Evolutionary conservation across 164 flowering plant genomes (phyloP).

Genomic region (Stephania yunnanensis): DNA sequence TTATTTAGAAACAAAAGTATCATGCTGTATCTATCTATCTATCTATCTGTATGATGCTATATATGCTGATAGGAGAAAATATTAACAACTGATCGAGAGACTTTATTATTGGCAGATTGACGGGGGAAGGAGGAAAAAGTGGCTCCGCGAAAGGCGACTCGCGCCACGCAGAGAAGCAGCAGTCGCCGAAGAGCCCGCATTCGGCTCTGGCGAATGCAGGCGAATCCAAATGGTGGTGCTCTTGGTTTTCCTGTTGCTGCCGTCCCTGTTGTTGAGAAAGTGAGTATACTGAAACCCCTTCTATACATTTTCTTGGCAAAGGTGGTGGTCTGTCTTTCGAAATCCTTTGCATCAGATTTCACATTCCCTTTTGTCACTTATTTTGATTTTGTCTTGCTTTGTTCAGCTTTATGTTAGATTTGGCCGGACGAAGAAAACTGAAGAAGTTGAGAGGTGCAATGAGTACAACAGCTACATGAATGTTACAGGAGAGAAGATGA

Average conservation of each 20-base stretch:
- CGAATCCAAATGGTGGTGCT: conserved; percentile 35
- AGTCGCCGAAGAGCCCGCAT: conserved; percentile 2
- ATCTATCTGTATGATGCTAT: too few relatives aligned
- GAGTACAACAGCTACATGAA: not conserved
- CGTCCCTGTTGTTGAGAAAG: conserved; percentile 26
- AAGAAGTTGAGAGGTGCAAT: not conserved
- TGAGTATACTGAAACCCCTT: conserved; percentile 4
- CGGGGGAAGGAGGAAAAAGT: conserved; percentile 24
- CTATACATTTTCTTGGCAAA: not conserved
- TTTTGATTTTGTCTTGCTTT: not conserved
- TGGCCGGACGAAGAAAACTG: not conserved
- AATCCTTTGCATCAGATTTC: not conserved
- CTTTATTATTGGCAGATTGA: conserved; percentile 25
- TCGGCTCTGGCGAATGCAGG: not conserved
- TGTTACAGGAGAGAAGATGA: not conserved
- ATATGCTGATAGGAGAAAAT: not conserved
- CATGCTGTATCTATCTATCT: not conserved
- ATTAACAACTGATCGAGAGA: not conserved
- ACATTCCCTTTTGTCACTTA: not conserved
- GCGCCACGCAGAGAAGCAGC: not conserved
- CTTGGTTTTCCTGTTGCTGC: conserved; percentile 42
- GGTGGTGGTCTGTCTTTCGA: not conserved
- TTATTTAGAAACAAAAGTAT: not conserved
- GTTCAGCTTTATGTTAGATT: not conserved
- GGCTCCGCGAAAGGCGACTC: conserved; percentile 16